Evolutionary conservation across 495 filamentous ascomycete species (phyloP), one percentile per base, ranked within the genome.

Genomic region (Aspergillus sparsus): DNA sequence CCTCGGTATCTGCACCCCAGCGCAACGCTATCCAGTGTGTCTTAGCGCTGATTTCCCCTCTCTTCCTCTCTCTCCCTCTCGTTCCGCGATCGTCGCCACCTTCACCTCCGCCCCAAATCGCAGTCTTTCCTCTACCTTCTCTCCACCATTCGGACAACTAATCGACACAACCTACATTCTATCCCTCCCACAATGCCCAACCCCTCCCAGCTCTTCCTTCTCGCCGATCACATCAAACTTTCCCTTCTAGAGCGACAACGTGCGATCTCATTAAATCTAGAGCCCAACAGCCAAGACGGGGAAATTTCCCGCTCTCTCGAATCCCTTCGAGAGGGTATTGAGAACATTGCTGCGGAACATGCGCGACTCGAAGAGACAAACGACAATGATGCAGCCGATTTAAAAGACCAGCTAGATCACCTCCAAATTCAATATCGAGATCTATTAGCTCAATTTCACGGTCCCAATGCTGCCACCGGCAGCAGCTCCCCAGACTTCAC

Each of bases 231-330:
- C 60, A 80, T 83, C 66, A 83, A 83, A 60, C 73, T 83, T 49
- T 82, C 81, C 6, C 71, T 82, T 7, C 71, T 97, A 31, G 94
- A 98, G 71, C 87, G 93, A 50, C 89, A 96, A 76, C 88, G 93
- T 45, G 92, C 92, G n/a, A 86, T 90, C 57, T 88, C 87, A 1
- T 82, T 96, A n/a, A 87, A 91, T 57, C 85, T 96, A 34, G 87
- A 92, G 67, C 85, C 88, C 7, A 91, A 91, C 69, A 83, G 88
- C 7, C 90, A 96, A 74, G 92, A 95, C 79, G 88, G 88, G 34
- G 89, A 95, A 64, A 94, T 97, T 62, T 92, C 91, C 6, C 82
- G 90, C 45, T 96, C 92, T 9, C 82, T 98, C 42, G 90, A 95
- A 34, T 89, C 89, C 39, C 83, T 98, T 52, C 85, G 85, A 44